Conservation (phyloP, 1,139 yeast genomes). For the Wickerhamiella pararugosa region DNA sequence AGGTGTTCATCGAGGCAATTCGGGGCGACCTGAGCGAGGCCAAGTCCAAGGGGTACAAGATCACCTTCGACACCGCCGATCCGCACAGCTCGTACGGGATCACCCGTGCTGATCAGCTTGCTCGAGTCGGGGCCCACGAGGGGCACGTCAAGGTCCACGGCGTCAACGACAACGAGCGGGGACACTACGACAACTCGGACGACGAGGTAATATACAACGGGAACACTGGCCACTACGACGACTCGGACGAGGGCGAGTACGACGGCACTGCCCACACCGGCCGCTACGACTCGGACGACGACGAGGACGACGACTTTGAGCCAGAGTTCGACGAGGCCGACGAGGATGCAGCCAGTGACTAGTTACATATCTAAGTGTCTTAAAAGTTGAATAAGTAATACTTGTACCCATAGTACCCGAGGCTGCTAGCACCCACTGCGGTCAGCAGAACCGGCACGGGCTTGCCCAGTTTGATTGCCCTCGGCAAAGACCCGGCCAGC, state of each 20-base stretch:
- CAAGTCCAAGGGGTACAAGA: constrained; percentile 15
- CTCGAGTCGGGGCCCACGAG: constrained; percentile 27
- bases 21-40: constrained; percentile 17
- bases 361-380: no score
- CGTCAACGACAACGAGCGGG: no score
- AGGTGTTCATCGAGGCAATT: constrained; percentile 31
- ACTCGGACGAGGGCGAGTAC: no score
- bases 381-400: constrained; percentile 47
- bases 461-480: constrained; percentile 50
- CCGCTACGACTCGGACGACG: no score
- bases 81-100: constrained; percentile 63
- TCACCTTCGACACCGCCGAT: constrained; percentile 42
- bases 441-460: constrained; percentile 63
- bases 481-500: constrained; percentile 50
- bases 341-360: no score
- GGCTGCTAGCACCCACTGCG: constrained; percentile 47
- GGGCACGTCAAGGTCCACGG: no score
- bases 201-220: no score
- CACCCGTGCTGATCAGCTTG: constrained; percentile 62
- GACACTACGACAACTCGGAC: no score
- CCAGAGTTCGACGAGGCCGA: no score
- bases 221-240: no score
- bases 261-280: no score
- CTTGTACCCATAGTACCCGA: constrained; percentile 57
- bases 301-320: no score